phyloP scores from a whole-genome alignment of 768 basidiomycete species.

The Amanita jacksonii region DNA sequence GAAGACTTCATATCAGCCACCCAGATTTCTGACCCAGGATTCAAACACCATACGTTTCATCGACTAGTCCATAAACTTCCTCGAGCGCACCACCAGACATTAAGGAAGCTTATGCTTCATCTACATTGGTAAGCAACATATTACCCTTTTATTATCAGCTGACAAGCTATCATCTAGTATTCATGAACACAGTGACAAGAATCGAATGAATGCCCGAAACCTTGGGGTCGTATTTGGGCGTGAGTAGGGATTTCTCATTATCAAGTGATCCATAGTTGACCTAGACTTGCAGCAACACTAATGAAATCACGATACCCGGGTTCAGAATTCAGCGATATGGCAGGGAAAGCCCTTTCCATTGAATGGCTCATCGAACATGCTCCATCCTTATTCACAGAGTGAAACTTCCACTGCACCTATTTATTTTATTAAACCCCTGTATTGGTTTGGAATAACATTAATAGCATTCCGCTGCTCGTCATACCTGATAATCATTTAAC shows the following conservation, averaged over 20 bases:
- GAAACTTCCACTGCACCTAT: constrained; percentile 3
- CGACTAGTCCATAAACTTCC: constrained; percentile 75
- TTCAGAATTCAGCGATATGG: constrained; percentile 96
- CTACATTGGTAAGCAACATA: constrained; percentile 61
- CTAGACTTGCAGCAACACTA: constrained; percentile 60
- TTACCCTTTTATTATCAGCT: neutral
- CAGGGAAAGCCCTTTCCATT: constrained; percentile 85
- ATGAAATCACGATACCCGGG: constrained; percentile 83
- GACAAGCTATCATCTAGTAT: constrained; percentile 30
- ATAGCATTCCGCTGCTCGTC: constrained; percentile 1
- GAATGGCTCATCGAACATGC: constrained; percentile 96
- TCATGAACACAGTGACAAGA: constrained; percentile 54
- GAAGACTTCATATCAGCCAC: constrained; percentile 81
- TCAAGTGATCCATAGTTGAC: constrained; percentile 7
- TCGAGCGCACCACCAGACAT: constrained; percentile 78
- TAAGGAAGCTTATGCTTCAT: constrained; percentile 78
- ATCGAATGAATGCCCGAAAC: constrained; percentile 93
- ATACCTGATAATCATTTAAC: constrained; percentile 1
- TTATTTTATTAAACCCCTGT: constrained; percentile 6
- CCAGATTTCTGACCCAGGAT: constrained; percentile 49
- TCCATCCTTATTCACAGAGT: constrained; percentile 35
- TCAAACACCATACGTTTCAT: constrained; percentile 51
- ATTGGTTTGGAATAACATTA: neutral
- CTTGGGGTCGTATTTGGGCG: constrained; percentile 98
- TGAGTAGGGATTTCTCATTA: constrained; percentile 34